Evolutionary conservation across 2,329 filamentous ascomycete genomes (phyloP), one percentile per base, ranked within the genome.

Genomic region (Colletotrichum cereale): DNA sequence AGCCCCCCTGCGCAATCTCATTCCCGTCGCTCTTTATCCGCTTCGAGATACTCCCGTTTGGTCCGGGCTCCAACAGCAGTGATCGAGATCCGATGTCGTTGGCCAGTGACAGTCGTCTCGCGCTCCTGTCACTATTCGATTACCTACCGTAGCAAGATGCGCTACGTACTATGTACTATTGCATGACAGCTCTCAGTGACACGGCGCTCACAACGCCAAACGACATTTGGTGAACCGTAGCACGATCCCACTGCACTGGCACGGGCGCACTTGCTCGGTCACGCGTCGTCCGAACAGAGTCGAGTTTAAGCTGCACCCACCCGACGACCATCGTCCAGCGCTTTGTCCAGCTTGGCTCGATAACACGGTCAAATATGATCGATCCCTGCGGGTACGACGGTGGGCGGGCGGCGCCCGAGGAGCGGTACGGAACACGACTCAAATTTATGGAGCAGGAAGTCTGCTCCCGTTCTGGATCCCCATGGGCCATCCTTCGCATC

Each of bases 361-460:
- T 71, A 71, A 21, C 42, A 62, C n/a, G n/a, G 34, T 57, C 57
- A 67, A 53, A 62, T 71, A 71, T 67, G 68, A 71, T 68, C 64
- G 68, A 68, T 71, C 58, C 42, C 58, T 31, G 64, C 68, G 68
- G 56, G 16, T 67, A 18, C 68, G 12, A 62, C 64, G 57, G 57
- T 40, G 67, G 63, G 56, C 56, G 67, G 64, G 56, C 57, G 52
- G 68, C 68, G 44, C 21, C 21, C 44, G 52, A 68, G 47, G 42
- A 58, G 36, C 64, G 68, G 68, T 52, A 71, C 68, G 57, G 68
- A 44, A 63, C 50, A 67, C 57, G 57, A 67, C 57, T 62, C 64
- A 68, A 71, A 60, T 62, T 44, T 58, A 53, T 63, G 68, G 68
- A 58, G 64, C 64, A 34, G 47, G 44, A 42, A 31, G 5, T 48